phyloP scores from a whole-genome alignment of 208 protist species.

The Leishmania tarentolae region DNA sequence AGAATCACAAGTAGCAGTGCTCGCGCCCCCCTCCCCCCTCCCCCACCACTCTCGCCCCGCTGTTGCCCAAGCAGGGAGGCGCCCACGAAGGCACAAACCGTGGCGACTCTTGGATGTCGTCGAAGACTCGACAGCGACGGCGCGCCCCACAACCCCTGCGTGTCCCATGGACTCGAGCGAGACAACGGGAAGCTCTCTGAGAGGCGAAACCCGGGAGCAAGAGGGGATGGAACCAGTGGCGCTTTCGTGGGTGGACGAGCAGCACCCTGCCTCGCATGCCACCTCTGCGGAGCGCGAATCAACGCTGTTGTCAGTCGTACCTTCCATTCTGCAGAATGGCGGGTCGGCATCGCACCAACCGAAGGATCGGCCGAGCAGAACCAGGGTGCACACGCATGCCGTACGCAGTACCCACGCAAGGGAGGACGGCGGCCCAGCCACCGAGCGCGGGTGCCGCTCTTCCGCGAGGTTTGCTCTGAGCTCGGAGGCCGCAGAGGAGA shows the following conservation, averaged over 20 bases:
- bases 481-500: background rate
- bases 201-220: background rate
- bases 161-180: background rate
- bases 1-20: background rate
- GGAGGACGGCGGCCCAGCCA: background rate
- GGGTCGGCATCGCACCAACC: background rate
- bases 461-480: background rate
- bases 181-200: background rate
- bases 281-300: background rate
- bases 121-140: background rate
- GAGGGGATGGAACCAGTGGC: background rate
- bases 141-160: background rate
- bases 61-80: background rate
- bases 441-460: background rate
- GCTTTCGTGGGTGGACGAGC: background rate
- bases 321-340: background rate
- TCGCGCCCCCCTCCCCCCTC: background rate
- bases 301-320: background rate
- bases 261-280: background rate
- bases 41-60: background rate
- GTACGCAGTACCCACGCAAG: too few relatives aligned
- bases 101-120: background rate
- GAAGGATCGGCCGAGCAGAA: background rate
- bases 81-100: background rate
- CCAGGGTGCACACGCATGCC: background rate